These are phyloP conservation scores for Cerrena zonata DNA, from an alignment of 1,284 basidiomycete species.

Conservation along the genomic window DNA sequence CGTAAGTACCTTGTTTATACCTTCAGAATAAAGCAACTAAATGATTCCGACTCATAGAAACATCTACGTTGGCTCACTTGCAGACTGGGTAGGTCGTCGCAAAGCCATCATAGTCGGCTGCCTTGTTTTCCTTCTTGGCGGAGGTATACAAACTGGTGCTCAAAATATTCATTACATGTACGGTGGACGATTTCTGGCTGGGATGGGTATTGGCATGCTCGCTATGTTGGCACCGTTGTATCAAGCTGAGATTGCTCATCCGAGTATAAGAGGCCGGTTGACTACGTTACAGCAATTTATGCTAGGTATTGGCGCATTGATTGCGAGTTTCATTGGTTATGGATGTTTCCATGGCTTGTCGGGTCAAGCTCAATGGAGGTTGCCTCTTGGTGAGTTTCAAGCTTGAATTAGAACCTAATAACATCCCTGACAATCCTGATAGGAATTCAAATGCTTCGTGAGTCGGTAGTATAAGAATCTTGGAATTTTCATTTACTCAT, in stretches of 20 bases:
- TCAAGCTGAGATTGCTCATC: constrained; percentile 59
- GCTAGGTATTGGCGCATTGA: constrained; percentile 43
- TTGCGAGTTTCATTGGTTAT: constrained; percentile 35
- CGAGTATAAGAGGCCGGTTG: constrained; percentile 54
- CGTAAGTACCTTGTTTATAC: constrained; percentile 9
- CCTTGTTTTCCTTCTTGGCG: constrained; percentile 45
- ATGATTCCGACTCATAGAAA: constrained; percentile 24
- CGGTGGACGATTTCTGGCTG: constrained; percentile 57
- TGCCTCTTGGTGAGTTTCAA: constrained; percentile 47
- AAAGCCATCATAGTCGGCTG: constrained; percentile 31
- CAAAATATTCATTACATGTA: constrained; percentile 56
- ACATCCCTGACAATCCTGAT: no score
- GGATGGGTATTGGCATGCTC: constrained; percentile 46
- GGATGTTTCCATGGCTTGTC: constrained; percentile 21
- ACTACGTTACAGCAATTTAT: constrained; percentile 59
- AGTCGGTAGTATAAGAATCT: constrained; percentile 1
- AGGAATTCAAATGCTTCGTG: constrained; percentile 25
- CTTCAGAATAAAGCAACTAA: no score
- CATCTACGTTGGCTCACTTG: constrained; percentile 36
- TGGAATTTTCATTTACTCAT: background rate
- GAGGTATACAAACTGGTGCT: constrained; percentile 46
- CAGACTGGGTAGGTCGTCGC: constrained; percentile 24
- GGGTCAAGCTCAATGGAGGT: constrained; percentile 44
- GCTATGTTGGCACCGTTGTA: constrained; percentile 57
- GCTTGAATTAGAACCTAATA: background rate